Evolutionary conservation across 2,329 filamentous ascomycete species (phyloP).

Genomic region (Nectriaceae sp.): DNA sequence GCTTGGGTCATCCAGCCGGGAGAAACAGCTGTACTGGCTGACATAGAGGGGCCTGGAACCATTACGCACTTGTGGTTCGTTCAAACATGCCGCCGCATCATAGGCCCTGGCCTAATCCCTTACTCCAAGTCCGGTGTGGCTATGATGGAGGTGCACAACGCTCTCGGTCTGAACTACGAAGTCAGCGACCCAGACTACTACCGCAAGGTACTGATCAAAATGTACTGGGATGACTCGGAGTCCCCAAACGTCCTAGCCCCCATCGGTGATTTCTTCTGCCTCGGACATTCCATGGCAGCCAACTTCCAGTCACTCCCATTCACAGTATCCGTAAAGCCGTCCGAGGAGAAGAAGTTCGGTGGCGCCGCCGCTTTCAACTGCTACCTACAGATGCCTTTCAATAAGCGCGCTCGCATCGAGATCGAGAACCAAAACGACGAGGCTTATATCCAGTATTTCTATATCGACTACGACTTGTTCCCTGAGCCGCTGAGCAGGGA

Average conservation of each 20-base stretch:
- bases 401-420: slow-evolving; percentile 36
- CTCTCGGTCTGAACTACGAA: slow-evolving; percentile 34
- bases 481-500: slow-evolving; percentile 27
- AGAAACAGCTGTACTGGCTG: slow-evolving; percentile 31
- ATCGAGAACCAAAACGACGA: slow-evolving; percentile 36
- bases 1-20: slow-evolving; percentile 33
- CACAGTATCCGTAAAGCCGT: slow-evolving; percentile 34
- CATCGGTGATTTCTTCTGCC: slow-evolving; percentile 35
- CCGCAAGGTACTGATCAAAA: slow-evolving; percentile 36
- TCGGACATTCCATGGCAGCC: slow-evolving; percentile 34
- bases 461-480: slow-evolving; percentile 36
- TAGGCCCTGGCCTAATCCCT: slow-evolving; percentile 34
- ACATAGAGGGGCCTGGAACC: slow-evolving; percentile 34
- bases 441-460: slow-evolving; percentile 38
- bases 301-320: slow-evolving; percentile 37
- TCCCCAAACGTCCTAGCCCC: slow-evolving; percentile 33
- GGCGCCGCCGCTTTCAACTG: slow-evolving; percentile 36
- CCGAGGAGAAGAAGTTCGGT: slow-evolving; percentile 36
- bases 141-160: slow-evolving; percentile 37
- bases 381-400: slow-evolving; percentile 36
- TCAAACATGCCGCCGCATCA: slow-evolving; percentile 35
- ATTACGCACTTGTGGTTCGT: slow-evolving; percentile 37
- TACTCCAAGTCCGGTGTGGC: slow-evolving; percentile 36
- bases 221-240: slow-evolving; percentile 37
- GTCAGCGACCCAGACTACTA: slow-evolving; percentile 37